Percentiles rank a stretch among this genome's conserved stretches.
Evolutionary conservation across 768 basidiomycete species (phyloP).

Genomic region (Leccinum disarticulatum): DNA sequence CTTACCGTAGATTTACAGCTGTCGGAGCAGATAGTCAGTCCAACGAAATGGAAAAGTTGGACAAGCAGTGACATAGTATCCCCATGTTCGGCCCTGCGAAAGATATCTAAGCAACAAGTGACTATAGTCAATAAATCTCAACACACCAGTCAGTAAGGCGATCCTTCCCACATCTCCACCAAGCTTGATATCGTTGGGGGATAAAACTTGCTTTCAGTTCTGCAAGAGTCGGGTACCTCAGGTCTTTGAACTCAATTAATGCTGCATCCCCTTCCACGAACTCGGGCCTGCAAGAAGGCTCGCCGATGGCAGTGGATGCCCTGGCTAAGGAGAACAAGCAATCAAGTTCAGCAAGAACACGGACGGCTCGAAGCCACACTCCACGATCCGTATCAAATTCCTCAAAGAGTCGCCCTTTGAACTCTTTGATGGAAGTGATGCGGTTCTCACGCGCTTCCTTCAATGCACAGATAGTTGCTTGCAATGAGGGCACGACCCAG

Average conservation of each 20-base stretch:
- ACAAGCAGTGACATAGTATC: slow-evolving; percentile 41
- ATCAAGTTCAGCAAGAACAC: slow-evolving; percentile 92
- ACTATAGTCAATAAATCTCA: neutral
- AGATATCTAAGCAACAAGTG: neutral
- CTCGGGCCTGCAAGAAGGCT: slow-evolving; percentile 90
- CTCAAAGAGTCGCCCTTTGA: slow-evolving; percentile 73
- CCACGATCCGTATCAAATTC: slow-evolving; percentile 83
- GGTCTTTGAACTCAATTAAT: slow-evolving; percentile 81
- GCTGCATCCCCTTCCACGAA: slow-evolving; percentile 81
- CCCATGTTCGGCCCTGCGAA: slow-evolving; percentile 81
- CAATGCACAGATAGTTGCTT: slow-evolving; percentile 68
- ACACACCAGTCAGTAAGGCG: slow-evolving; percentile 80
- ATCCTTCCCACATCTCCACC: slow-evolving; percentile 76
- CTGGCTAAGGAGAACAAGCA: slow-evolving; percentile 92
- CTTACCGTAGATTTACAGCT: slow-evolving; percentile 78
- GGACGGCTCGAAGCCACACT: slow-evolving; percentile 79
- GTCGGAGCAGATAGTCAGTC: slow-evolving; percentile 3
- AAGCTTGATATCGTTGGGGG: slow-evolving; percentile 84
- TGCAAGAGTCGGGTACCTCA: slow-evolving; percentile 82
- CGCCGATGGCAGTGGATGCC: slow-evolving; percentile 84
- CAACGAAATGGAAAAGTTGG: neutral
- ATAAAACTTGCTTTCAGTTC: slow-evolving; percentile 82
- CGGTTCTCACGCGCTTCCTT: slow-evolving; percentile 95
- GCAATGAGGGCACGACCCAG: slow-evolving; percentile 74
- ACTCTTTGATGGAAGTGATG: slow-evolving; percentile 75